Percentiles rank a stretch among this genome's conserved stretches.
These are phyloP conservation scores for Colletotrichum truncatum DNA, from an alignment of 2,329 filamentous ascomycete genomes.

Conservation along the genomic window DNA sequence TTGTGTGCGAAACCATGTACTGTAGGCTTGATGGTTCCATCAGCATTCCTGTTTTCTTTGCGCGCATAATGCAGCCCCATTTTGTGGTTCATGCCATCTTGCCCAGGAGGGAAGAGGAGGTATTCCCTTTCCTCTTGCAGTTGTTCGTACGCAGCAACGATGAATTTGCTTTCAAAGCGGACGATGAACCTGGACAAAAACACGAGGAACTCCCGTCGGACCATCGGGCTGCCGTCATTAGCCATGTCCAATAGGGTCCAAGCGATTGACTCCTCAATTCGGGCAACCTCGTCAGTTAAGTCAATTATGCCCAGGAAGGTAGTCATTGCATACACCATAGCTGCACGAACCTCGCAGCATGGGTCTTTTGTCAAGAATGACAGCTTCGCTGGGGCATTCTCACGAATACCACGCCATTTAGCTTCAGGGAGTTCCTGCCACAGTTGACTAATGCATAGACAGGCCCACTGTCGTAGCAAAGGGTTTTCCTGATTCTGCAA, in stretches of 20 bases:
- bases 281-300: constrained; percentile 87
- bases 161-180: constrained; percentile 90
- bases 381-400: constrained; percentile 83
- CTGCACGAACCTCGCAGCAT: constrained; percentile 90
- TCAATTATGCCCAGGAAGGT: constrained; percentile 95
- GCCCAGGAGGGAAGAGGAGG: constrained; percentile 62
- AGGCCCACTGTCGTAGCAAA: constrained; percentile 92
- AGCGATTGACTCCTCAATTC: constrained; percentile 90
- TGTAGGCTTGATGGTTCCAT: constrained; percentile 65
- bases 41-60: constrained; percentile 62
- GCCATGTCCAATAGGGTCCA: constrained; percentile 91
- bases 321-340: constrained; percentile 92
- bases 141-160: constrained; percentile 92
- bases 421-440: constrained; percentile 92
- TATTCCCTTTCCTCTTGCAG: constrained; percentile 84
- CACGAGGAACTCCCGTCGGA: constrained; percentile 90
- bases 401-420: constrained; percentile 94
- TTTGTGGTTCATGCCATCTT: constrained; percentile 67
- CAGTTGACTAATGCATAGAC: constrained; percentile 92
- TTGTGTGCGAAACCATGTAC: constrained; percentile 78
- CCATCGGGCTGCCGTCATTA: constrained; percentile 92
- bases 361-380: constrained; percentile 84
- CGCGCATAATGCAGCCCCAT: constrained; percentile 71
- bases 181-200: constrained; percentile 93
- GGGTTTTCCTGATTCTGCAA: constrained; percentile 88